Percentiles rank a stretch among this genome's conserved stretches.
These are phyloP conservation scores for Talaromyces marneffei DNA, from an alignment of 2,329 filamentous ascomycete genomes.

Conservation along the genomic window DNA sequence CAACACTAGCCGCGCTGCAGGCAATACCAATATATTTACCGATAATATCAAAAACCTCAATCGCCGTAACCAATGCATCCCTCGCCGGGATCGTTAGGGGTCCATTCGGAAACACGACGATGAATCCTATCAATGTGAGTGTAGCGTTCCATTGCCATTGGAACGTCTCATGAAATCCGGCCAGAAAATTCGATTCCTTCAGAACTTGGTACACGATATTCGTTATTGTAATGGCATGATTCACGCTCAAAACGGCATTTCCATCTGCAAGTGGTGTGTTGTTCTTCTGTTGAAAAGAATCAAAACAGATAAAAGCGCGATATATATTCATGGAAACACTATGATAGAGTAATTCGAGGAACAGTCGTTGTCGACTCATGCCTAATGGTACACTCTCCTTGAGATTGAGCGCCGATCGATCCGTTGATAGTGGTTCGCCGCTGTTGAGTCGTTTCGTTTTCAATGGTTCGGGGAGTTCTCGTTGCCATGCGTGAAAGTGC, in stretches of 20 bases:
- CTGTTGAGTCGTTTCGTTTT: slow-evolving; percentile 8
- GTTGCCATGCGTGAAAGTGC: slow-evolving; percentile 1
- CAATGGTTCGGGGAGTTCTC: slow-evolving; percentile 1
- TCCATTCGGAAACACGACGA: slow-evolving; percentile 1
- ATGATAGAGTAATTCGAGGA: slow-evolving; percentile 12
- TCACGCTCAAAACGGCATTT: slow-evolving; percentile 2
- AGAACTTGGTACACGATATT: slow-evolving; percentile 9
- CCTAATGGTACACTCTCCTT: slow-evolving; percentile 3
- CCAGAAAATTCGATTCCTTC: slow-evolving; percentile 2
- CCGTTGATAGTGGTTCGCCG: slow-evolving; percentile 10
- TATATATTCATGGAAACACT: slow-evolving; percentile 10
- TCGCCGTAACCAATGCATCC: neutral
- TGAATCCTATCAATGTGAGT: slow-evolving; percentile 7
- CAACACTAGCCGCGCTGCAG: slow-evolving; percentile 8
- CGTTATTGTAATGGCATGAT: slow-evolving; percentile 12
- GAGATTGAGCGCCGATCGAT: slow-evolving; percentile 8
- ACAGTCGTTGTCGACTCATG: slow-evolving; percentile 6
- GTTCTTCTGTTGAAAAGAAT: neutral
- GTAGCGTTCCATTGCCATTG: slow-evolving; percentile 15
- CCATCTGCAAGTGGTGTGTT: neutral
- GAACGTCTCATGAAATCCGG: slow-evolving; percentile 8
- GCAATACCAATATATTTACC: slow-evolving; percentile 9
- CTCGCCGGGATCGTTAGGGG: neutral
- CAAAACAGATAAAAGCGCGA: slow-evolving; percentile 13
- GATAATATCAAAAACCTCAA: slow-evolving; percentile 11